Evolutionary conservation across 495 filamentous ascomycete species (phyloP), one percentile per base, ranked within the genome.

Genomic region (Neurospora sp.): DNA sequence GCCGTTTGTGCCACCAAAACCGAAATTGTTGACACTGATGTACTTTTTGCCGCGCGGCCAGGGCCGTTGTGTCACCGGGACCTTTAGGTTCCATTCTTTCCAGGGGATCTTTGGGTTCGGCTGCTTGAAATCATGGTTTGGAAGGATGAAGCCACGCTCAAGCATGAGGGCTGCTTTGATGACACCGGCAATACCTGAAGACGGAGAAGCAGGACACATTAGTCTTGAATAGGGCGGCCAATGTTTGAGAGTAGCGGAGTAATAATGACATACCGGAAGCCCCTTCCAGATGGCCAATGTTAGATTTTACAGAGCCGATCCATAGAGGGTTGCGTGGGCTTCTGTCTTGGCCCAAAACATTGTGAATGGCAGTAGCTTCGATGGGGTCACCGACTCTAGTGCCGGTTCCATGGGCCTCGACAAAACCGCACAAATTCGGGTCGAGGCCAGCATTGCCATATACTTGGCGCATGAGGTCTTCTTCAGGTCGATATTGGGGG

Each of bases 141-240:
- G 82, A 27, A 81, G 78, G 72, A 87, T 82, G 73, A 84, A 81
- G 41, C 83, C 85, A 69, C 83, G 83, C 73, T 90, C 86, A 4
- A 90, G 76, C 81, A 86, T 86, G 74, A 89, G 73, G 1, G 84
- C 81, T 0, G 85, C 83, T 74, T 90, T 90, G 71, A 90, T 87
- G 6, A 90, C 75, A 0, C 83, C 85, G 9, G 86, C 82, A 69
- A 90, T 81, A 10, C 88, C 88, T 78, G 20, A 5, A 18, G 39
- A 18, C 42, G 16, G 14, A 41, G 68, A 39, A 70, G 45, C n/a
- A 47, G 41, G 22, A 7, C 8, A 22, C 9, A 69, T 73, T 44
- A 75, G 74, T 39, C 3, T 14, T 16, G 27, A 35, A n/a, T 31
- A 37, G 20, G 2, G 0, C n/a, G 35, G 53, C 12, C 5, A 27